Evolutionary conservation across 345 rosid species (phyloP).

Genomic region (Viola odorata): DNA sequence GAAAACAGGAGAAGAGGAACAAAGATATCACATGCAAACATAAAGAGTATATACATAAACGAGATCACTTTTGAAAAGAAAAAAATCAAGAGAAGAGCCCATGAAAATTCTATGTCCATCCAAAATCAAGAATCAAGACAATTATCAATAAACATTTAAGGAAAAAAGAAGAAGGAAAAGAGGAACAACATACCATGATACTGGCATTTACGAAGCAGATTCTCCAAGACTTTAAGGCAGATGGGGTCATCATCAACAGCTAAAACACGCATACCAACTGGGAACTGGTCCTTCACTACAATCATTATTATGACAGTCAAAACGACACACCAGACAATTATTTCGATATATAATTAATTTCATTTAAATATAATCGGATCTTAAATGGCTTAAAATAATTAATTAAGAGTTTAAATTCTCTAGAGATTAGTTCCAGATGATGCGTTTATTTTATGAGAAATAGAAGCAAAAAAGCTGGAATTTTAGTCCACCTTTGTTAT

Average conservation of each 20-base stretch:
- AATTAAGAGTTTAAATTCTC: no score
- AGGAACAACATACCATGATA: conserved; percentile 44
- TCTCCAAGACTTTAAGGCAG: conserved; percentile 54
- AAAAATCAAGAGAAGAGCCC: neutral
- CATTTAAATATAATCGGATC: no score
- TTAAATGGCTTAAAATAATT: no score
- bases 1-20: neutral
- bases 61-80: no score
- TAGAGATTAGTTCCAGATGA: no score
- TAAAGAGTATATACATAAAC: neutral
- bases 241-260: conserved; percentile 69
- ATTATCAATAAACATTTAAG: neutral
- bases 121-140: neutral
- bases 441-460: no score
- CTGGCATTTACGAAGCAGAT: conserved; percentile 50
- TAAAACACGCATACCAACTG: conserved; percentile 55
- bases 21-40: neutral
- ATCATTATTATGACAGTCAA: conserved; percentile 26
- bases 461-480: no score
- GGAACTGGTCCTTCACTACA: conserved; percentile 37
- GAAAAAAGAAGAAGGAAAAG: no score
- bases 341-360: no score
- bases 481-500: no score
- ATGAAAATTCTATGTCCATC: no score
- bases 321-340: conserved; percentile 33